Conservation (phyloP, 176 grass and related monocot genomes). For the Zoysia japonica region DNA sequence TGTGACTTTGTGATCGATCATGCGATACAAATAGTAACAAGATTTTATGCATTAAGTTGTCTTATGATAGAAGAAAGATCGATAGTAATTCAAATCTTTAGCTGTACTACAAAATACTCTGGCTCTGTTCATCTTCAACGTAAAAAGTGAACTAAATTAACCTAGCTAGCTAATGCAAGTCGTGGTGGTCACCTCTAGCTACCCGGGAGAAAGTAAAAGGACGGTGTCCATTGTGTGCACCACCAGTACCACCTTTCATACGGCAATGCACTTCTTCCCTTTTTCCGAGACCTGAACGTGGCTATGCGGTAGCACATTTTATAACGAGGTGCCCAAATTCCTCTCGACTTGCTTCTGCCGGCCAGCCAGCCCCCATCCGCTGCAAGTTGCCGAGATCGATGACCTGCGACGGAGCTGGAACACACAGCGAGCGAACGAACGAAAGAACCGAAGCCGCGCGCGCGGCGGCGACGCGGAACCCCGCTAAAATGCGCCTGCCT, state of each 20-base stretch:
- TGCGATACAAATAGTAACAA: no score
- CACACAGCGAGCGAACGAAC: background rate
- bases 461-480: background rate
- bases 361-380: background rate
- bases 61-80: background rate
- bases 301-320: background rate
- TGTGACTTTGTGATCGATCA: no score
- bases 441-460: constrained; percentile 44
- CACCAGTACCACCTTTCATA: background rate
- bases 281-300: background rate
- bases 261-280: no score
- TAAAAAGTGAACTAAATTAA: background rate
- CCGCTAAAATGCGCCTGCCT: no score
- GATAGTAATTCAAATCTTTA: background rate
- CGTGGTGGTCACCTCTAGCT: background rate
- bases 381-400: background rate
- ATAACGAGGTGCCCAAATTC: constrained; percentile 29
- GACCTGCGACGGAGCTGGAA: constrained; percentile 28
- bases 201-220: background rate
- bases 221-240: background rate
- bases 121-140: background rate
- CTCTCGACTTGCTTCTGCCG: constrained; percentile 32
- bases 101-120: no score
- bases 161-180: background rate
- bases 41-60: no score